Conservation (phyloP, 805 yeast genomes). For the Ogataea ganodermae region DNA sequence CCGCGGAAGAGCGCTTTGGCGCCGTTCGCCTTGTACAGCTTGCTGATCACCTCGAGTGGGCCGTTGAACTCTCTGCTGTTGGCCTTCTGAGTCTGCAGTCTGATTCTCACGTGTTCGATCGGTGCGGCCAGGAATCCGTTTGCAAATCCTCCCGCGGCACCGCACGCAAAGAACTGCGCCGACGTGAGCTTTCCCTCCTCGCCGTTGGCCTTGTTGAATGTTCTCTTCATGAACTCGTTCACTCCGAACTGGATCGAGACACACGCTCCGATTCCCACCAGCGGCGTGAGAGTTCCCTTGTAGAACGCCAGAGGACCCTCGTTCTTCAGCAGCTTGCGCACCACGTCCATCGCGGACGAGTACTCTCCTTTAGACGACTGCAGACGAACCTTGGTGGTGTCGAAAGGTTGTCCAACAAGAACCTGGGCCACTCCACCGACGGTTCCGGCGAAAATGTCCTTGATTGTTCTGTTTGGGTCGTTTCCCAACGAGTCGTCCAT, state of each 20-base stretch:
- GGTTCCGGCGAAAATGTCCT: constrained; percentile 89
- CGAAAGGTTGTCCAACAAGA: constrained; percentile 93
- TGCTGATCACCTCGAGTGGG: constrained; percentile 69
- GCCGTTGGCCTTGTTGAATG: constrained; percentile 49
- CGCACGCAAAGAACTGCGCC: constrained; percentile 75
- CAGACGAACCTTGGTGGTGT: constrained; percentile 88
- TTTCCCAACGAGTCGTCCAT: constrained; percentile 28
- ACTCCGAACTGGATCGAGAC: constrained; percentile 96
- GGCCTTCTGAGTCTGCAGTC: constrained; percentile 83
- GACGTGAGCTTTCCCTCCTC: constrained; percentile 49
- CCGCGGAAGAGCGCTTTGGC: constrained; percentile 67
- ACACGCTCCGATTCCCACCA: constrained; percentile 96
- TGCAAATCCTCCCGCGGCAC: constrained; percentile 90
- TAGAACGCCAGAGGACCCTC: constrained; percentile 90
- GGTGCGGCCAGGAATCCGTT: constrained; percentile 90
- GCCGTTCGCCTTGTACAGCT: constrained; percentile 58
- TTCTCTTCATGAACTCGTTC: constrained; percentile 90
- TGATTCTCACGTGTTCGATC: constrained; percentile 91
- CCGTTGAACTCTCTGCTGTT: constrained; percentile 58
- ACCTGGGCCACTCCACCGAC: constrained; percentile 97
- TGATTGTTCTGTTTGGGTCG: constrained; percentile 49
- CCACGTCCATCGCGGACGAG: constrained; percentile 67
- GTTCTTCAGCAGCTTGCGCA: constrained; percentile 63
- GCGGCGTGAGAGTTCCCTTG: constrained; percentile 91
- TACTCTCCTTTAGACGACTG: constrained; percentile 85